Evolutionary conservation across 2,329 filamentous ascomycete species (phyloP).

Genomic region (Dactylellina haptotyla): DNA sequence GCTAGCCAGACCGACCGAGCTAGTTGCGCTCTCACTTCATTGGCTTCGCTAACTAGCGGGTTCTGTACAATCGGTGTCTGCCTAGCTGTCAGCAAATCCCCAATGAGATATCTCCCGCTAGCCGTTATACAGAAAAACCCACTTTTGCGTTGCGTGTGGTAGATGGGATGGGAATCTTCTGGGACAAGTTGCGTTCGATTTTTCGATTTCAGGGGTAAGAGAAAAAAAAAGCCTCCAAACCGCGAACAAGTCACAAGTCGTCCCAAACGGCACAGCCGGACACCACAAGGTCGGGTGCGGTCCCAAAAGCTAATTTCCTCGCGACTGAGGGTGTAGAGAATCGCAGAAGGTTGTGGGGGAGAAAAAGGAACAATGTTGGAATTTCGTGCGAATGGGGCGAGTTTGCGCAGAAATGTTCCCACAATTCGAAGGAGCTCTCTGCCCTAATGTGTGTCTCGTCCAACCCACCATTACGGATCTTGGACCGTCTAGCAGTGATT

Average conservation of each 20-base stretch:
- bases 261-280: constrained; percentile 15
- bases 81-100: constrained; percentile 29
- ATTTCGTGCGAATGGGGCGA: too few species aligned
- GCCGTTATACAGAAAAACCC: too few species aligned
- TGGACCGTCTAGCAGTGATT: constrained; percentile 13
- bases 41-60: background rate
- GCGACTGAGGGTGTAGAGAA: background rate
- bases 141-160: constrained; percentile 36
- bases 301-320: constrained; percentile 1
- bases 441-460: constrained; percentile 5
- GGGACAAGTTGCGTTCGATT: too few species aligned
- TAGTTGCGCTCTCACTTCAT: too few species aligned
- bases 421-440: constrained; percentile 32
- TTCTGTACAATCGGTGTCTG: too few species aligned
- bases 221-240: background rate
- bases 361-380: background rate
- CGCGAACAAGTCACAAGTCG: constrained; percentile 18
- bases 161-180: background rate
- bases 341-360: background rate
- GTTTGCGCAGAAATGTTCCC: background rate
- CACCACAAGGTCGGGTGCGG: background rate
- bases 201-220: constrained; percentile 40
- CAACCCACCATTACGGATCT: constrained; percentile 20
- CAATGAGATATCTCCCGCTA: constrained; percentile 13
- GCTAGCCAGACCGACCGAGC: background rate